phyloP scores from a whole-genome alignment of 73 alveolate genomes.

The Paramecium tetraurelia region DNA sequence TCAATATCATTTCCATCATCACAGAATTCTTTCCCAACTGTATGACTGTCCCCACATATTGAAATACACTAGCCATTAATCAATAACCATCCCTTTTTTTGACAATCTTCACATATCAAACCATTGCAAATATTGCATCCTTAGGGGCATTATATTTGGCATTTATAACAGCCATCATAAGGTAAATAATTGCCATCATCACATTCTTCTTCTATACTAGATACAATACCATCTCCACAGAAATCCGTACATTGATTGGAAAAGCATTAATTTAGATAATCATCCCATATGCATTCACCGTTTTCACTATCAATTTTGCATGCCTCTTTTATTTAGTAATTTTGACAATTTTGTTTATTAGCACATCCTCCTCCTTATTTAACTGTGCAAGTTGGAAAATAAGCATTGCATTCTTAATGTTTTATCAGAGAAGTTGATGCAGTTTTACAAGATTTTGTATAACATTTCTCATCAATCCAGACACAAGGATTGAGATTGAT shows the following conservation, averaged over 20 bases:
- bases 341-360: not conserved
- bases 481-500: not conserved
- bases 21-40: not conserved
- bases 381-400: not conserved
- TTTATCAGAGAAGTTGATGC: not conserved
- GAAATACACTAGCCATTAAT: not conserved
- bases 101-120: not conserved
- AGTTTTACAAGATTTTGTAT: not conserved
- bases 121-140: not conserved
- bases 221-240: not conserved
- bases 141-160: not conserved
- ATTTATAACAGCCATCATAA: not conserved
- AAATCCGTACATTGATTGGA: not conserved
- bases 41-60: not conserved
- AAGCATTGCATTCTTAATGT: not conserved
- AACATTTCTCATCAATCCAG: not conserved
- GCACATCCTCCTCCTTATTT: not conserved
- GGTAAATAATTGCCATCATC: not conserved
- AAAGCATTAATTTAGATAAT: not conserved
- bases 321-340: not conserved
- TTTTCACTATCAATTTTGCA: not conserved
- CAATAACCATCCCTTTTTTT: not conserved
- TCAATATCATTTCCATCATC: not conserved
- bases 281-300: not conserved
- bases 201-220: not conserved